Evolutionary conservation across 257 asterid species (phyloP).

Genomic region (Nicotiana benthamiana): DNA sequence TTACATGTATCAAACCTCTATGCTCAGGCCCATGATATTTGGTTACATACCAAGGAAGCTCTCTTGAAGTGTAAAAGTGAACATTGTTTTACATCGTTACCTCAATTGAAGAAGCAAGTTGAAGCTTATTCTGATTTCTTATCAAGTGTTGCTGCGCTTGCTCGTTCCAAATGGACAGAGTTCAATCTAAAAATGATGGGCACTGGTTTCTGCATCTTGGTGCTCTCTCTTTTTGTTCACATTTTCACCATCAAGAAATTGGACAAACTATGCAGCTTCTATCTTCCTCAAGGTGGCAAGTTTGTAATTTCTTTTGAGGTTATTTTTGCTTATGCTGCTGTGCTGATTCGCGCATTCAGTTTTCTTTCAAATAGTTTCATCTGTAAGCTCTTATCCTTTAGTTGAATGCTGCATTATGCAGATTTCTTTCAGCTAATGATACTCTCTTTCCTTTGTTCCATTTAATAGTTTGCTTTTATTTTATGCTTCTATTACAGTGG

Average conservation of each 20-base stretch:
- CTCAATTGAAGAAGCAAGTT: slow-evolving; percentile 45
- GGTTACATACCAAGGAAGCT: slow-evolving; percentile 49
- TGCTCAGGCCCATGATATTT: slow-evolving; percentile 60
- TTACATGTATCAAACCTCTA: slow-evolving; percentile 56
- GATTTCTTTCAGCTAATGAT: slow-evolving; percentile 4
- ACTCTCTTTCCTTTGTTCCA: not conserved
- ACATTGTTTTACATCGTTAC: slow-evolving; percentile 25
- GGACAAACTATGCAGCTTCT: slow-evolving; percentile 40
- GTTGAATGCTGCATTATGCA: not conserved
- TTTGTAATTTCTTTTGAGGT: slow-evolving; percentile 32
- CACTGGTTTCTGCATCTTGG: slow-evolving; percentile 64
- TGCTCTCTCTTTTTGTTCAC: slow-evolving; percentile 55
- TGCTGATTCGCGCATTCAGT: slow-evolving; percentile 81
- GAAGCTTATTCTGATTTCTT: slow-evolving; percentile 65
- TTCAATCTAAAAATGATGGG: slow-evolving; percentile 83
- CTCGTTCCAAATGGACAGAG: slow-evolving; percentile 97
- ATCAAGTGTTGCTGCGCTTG: slow-evolving; percentile 74
- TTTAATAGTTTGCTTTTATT: slow-evolving; percentile 14
- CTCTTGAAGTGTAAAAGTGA: slow-evolving; percentile 23
- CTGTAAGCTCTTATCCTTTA: slow-evolving; percentile 40
- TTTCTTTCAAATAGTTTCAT: slow-evolving; percentile 91
- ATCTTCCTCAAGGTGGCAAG: slow-evolving; percentile 29
- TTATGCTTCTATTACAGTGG: slow-evolving; percentile 48
- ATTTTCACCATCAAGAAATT: slow-evolving; percentile 45
- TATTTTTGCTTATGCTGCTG: slow-evolving; percentile 41